Evolutionary conservation across 192 early-diverging fungal species (phyloP), one percentile per base, ranked within the genome.

Genomic region (Helicostylum pulchrum): DNA sequence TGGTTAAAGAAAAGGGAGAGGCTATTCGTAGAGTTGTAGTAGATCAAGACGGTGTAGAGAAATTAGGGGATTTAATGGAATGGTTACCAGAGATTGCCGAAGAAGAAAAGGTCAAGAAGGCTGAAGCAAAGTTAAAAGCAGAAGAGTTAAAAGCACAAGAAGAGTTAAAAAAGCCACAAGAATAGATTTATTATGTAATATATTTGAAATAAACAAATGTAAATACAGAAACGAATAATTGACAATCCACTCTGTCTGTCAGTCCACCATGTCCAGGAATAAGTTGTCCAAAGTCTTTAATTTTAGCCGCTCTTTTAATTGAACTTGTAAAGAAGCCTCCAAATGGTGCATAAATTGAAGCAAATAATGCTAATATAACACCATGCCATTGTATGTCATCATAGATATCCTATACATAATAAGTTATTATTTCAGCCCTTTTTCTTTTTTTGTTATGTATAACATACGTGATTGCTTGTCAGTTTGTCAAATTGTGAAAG

Each of bases 231-330:
- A 97, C 96, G 56, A 99, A 75, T 64, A 99, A 93, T 79, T 99
- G 96, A 69, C 96, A 96, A 72, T 99, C 94, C 78, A 96, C 92
- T 21, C 96, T 87, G 76, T 99, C 96, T 0, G 96, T 95, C 19
- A 99, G 82, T 9, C 96, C 96, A 61, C 96, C 96, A 71, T 99
- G 96, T 20, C 96, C 96, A 6, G 96, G 96, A 70, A 99, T 99
- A 46, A 88, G 91, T 71, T 92, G 86, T 9, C 90, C 91, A 82
- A 96, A 99, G 73, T 99, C 96, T 67, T 98, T 97, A 72, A 95
- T 86, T 50, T 94, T 91, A 77, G 94, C 94, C 3, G 96, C 95
- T 32, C 96, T 80, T 77, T 99, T 99, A 59, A 95, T 85, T 7
- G 92, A 94, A 65, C 89, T 92, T 1, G 94, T 94, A 80, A 98